These are phyloP conservation scores for Cyberlindnera sargentensis DNA, from an alignment of 805 yeast genomes.

Conservation along the genomic window DNA sequence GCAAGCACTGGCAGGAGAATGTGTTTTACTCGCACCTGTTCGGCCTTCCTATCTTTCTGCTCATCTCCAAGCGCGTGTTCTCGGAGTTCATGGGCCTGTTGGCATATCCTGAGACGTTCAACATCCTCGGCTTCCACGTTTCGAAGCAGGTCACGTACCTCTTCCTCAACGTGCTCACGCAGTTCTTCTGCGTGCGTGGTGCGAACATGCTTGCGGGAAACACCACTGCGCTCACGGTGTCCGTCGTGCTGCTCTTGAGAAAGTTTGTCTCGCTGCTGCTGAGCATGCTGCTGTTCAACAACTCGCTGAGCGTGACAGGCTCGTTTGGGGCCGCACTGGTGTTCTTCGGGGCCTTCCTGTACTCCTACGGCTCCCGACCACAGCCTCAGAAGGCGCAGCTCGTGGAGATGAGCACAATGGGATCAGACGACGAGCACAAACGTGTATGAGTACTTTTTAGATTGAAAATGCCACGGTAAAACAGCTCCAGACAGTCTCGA, in stretches of 20 bases:
- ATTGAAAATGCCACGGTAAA: background rate
- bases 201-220: constrained; percentile 55
- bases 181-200: constrained; percentile 57
- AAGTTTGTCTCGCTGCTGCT: constrained; percentile 54
- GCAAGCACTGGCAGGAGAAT: constrained; percentile 58
- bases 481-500: background rate
- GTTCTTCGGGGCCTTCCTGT: constrained; percentile 47
- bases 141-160: constrained; percentile 27
- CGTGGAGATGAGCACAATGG: background rate
- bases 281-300: constrained; percentile 48
- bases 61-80: constrained; percentile 27
- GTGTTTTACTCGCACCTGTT: constrained; percentile 54
- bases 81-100: constrained; percentile 25
- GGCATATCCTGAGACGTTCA: constrained; percentile 15
- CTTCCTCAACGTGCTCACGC: constrained; percentile 42
- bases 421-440: background rate
- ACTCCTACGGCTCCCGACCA: constrained; percentile 27
- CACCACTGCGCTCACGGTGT: constrained; percentile 56
- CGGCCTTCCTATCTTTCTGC: constrained; percentile 45
- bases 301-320: constrained; percentile 31
- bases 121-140: constrained; percentile 15
- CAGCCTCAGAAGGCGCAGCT: background rate
- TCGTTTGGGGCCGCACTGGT: constrained; percentile 44
- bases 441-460: background rate
- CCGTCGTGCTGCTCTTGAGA: constrained; percentile 52